Conservation (phyloP, 2,329 filamentous ascomycete genomes). For the Aspergillus candidus region DNA sequence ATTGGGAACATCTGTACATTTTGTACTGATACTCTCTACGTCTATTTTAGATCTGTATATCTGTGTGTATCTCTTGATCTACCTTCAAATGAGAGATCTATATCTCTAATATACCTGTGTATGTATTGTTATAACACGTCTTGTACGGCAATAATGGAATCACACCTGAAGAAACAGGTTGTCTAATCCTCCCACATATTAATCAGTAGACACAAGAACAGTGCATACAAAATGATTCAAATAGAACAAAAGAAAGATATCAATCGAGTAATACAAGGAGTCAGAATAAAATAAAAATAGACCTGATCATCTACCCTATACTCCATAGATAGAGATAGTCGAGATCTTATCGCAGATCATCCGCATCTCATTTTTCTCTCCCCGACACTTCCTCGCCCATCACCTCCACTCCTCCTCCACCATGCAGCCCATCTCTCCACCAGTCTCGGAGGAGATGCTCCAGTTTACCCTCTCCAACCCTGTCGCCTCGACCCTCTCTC, state of each 20-base stretch:
- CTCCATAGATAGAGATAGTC: no score
- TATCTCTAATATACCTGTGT: no score
- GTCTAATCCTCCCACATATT: no score
- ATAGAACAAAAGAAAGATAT: not conserved
- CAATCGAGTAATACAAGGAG: not conserved
- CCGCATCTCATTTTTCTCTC: not conserved
- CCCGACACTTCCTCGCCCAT: slow-evolving; percentile 4
- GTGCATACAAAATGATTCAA: not conserved
- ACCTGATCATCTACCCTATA: not conserved
- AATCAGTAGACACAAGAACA: no score
- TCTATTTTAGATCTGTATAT: no score
- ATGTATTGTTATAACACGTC: no score
- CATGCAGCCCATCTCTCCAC: slow-evolving; percentile 14
- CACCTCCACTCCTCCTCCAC: slow-evolving; percentile 22
- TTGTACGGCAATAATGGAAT: no score
- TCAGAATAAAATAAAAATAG: not conserved
- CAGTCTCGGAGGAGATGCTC: slow-evolving; percentile 28
- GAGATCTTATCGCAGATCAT: slow-evolving; percentile 6
- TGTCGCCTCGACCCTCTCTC: slow-evolving; percentile 34
- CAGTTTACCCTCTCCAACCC: slow-evolving; percentile 33
- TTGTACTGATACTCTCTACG: no score
- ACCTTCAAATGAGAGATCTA: no score
- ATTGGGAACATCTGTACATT: no score
- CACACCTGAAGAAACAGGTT: no score
- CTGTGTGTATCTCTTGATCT: no score